Conservation (phyloP, 495 filamentous ascomycete genomes). For the Aspergillus funiculosus region DNA sequence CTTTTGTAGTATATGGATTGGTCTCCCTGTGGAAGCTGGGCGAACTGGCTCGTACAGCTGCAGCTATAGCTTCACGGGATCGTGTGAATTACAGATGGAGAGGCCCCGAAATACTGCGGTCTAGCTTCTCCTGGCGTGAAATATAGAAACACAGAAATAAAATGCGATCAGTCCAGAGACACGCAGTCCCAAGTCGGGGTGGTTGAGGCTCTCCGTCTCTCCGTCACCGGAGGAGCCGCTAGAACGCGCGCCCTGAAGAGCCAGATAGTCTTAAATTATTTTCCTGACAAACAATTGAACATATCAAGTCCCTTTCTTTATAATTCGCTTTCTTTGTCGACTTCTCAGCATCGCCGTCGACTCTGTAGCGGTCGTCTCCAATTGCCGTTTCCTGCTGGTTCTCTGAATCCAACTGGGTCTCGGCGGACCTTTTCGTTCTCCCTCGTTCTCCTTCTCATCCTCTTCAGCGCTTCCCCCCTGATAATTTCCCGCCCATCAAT, state of each 20-base stretch:
- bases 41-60: no score
- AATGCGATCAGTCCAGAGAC: no score
- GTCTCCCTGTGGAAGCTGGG: neutral
- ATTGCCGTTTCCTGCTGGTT: slow-evolving; percentile 1
- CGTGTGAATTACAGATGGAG: no score
- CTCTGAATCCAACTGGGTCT: slow-evolving; percentile 5
- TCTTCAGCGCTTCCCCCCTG: slow-evolving; percentile 16
- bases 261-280: slow-evolving; percentile 13
- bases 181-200: no score
- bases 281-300: no score
- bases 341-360: no score
- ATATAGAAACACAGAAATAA: no score
- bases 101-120: no score
- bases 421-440: slow-evolving; percentile 8
- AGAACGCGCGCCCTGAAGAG: slow-evolving; percentile 4
- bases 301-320: neutral
- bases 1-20: neutral
- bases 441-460: slow-evolving; percentile 12
- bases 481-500: slow-evolving; percentile 20
- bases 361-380: no score
- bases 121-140: no score
- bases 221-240: slow-evolving; percentile 9
- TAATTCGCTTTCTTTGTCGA: neutral
- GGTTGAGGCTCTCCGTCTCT: neutral
- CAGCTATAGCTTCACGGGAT: no score